These are phyloP conservation scores for Thalia dealbata DNA, from an alignment of 176 grass and related monocot genomes.

Conservation along the genomic window DNA sequence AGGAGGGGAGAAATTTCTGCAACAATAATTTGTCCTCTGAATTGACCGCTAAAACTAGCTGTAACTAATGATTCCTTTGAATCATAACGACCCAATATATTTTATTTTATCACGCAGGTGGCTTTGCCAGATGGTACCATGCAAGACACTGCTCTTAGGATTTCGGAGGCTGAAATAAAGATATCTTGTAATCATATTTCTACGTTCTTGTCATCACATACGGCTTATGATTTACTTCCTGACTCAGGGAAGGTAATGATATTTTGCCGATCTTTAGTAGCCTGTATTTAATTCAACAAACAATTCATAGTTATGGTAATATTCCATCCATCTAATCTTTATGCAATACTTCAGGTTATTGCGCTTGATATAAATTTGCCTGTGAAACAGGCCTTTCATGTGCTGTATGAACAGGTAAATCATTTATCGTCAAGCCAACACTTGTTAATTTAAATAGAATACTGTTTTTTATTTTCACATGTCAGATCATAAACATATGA, in stretches of 20 bases:
- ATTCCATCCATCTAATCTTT: not conserved
- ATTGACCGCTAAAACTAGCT: not conserved
- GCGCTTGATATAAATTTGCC: conserved; percentile 92
- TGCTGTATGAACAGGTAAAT: conserved; percentile 92
- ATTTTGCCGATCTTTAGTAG: conserved; percentile 2
- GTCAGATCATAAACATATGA: not conserved
- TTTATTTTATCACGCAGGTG: conserved; percentile 34
- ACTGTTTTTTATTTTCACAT: conserved; percentile 9
- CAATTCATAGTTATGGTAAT: conserved; percentile 8
- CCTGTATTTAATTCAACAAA: not conserved
- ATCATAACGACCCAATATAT: not conserved
- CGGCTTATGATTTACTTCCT: conserved; percentile 79
- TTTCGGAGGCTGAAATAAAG: conserved; percentile 62
- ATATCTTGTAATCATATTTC: conserved; percentile 50
- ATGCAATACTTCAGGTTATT: conserved; percentile 54
- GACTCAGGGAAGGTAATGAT: conserved; percentile 83
- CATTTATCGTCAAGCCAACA: not conserved
- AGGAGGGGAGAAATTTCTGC: not conserved
- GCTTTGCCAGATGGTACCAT: conserved; percentile 22
- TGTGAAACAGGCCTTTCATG: conserved; percentile 97
- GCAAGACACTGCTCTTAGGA: conserved; percentile 38
- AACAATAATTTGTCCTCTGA: not conserved
- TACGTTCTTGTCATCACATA: conserved; percentile 61
- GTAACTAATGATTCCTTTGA: conserved; percentile 1
- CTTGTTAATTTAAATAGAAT: not conserved